Evolutionary conservation across 2,329 filamentous ascomycete species (phyloP).

Genomic region (Cercospora brassicicola): DNA sequence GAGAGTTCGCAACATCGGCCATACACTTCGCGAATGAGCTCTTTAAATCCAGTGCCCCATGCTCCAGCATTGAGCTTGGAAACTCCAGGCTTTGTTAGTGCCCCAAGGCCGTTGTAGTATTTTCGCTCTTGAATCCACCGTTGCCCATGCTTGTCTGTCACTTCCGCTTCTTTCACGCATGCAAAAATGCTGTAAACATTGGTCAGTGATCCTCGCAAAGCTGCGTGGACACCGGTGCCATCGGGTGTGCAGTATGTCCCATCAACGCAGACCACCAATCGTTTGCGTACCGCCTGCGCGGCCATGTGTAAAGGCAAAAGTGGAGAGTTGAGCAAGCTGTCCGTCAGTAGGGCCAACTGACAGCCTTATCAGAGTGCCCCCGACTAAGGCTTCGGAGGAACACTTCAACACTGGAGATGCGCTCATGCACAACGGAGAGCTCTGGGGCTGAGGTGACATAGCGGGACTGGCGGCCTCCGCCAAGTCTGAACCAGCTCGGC

Average conservation of each 20-base stretch:
- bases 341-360: too few species aligned
- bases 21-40: constrained; percentile 31
- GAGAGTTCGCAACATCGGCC: constrained; percentile 27
- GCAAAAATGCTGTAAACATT: constrained; percentile 27
- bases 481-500: neutral
- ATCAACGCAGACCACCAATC: constrained; percentile 31
- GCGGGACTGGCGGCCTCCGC: neutral
- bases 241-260: constrained; percentile 21
- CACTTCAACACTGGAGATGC: too few species aligned
- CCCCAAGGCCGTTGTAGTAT: constrained; percentile 25
- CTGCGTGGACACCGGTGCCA: neutral
- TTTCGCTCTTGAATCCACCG: constrained; percentile 18
- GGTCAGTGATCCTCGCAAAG: constrained; percentile 13
- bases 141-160: constrained; percentile 14
- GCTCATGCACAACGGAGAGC: neutral
- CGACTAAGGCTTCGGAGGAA: too few species aligned
- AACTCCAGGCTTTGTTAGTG: constrained; percentile 22
- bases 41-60: constrained; percentile 25
- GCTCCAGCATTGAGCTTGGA: constrained; percentile 22
- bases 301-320: neutral
- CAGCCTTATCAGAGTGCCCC: too few species aligned
- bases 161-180: constrained; percentile 21
- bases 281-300: constrained; percentile 4
- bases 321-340: too few species aligned
- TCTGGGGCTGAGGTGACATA: neutral